Evolutionary conservation across 495 filamentous ascomycete genomes (phyloP).

Genomic region (Penicillium turbatum): DNA sequence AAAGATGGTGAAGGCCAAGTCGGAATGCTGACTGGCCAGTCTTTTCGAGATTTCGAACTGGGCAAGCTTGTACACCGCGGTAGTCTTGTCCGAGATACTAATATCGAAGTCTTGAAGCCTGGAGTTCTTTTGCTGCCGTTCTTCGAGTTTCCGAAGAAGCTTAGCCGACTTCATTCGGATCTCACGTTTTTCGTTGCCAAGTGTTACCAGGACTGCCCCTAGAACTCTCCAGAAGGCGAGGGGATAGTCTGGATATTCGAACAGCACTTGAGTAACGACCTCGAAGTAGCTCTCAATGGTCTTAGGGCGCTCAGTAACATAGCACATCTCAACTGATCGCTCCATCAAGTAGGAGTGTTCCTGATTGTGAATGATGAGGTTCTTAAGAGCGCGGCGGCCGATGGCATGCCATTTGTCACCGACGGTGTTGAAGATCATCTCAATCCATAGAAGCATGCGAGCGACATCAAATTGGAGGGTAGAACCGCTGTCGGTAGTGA

Average conservation of each 20-base stretch:
- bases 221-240: constrained; percentile 88
- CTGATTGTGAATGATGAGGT: constrained; percentile 84
- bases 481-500: constrained; percentile 77
- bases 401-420: constrained; percentile 92
- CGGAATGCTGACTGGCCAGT: constrained; percentile 80
- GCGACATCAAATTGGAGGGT: constrained; percentile 86
- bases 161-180: constrained; percentile 85
- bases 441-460: constrained; percentile 90
- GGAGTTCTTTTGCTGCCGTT: constrained; percentile 76
- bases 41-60: constrained; percentile 94
- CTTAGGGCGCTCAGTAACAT: constrained; percentile 63
- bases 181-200: constrained; percentile 84
- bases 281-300: constrained; percentile 93
- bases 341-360: constrained; percentile 79
- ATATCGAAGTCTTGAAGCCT: constrained; percentile 97
- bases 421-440: constrained; percentile 83
- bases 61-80: constrained; percentile 93
- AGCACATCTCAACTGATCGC: constrained; percentile 84
- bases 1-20: constrained; percentile 87
- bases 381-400: constrained; percentile 83
- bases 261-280: constrained; percentile 80
- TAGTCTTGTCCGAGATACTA: constrained; percentile 96
- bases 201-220: constrained; percentile 79
- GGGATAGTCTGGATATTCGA: constrained; percentile 72
- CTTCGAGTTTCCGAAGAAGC: constrained; percentile 76